Conservation (phyloP, 495 filamentous ascomycete genomes). For the Tirmania nivea region DNA sequence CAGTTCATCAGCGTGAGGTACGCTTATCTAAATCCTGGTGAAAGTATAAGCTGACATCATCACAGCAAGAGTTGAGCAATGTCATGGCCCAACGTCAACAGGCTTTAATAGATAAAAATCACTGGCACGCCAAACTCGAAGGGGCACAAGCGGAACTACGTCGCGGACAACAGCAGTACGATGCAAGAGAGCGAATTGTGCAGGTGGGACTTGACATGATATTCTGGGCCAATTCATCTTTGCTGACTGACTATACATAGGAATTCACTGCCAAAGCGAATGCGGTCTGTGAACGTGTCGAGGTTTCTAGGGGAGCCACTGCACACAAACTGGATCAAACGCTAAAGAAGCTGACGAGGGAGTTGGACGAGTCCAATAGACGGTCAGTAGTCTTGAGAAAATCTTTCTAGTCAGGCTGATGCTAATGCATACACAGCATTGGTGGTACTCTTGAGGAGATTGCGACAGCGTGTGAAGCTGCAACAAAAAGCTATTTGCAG, state of each 20-base stretch:
- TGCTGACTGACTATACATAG: no score
- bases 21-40: no score
- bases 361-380: background rate
- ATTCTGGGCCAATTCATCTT: no score
- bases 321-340: no score
- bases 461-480: slow-evolving; percentile 24
- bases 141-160: slow-evolving; percentile 4
- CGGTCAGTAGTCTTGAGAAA: no score
- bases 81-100: background rate
- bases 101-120: slow-evolving; percentile 13
- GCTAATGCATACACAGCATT: slow-evolving; percentile 22
- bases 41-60: background rate
- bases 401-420: no score
- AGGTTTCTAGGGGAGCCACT: no score
- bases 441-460: slow-evolving; percentile 52
- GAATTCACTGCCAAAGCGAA: slow-evolving; percentile 40
- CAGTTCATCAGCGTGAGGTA: no score
- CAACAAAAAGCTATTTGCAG: slow-evolving; percentile 23
- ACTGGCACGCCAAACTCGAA: slow-evolving; percentile 15
- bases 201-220: no score
- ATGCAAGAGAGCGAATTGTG: slow-evolving; percentile 22
- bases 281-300: slow-evolving; percentile 31
- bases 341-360: slow-evolving; percentile 21
- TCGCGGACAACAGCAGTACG: slow-evolving; percentile 13
- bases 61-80: background rate